Conservation (phyloP, 495 filamentous ascomycete species). For the Penicillium robsamsonii region DNA sequence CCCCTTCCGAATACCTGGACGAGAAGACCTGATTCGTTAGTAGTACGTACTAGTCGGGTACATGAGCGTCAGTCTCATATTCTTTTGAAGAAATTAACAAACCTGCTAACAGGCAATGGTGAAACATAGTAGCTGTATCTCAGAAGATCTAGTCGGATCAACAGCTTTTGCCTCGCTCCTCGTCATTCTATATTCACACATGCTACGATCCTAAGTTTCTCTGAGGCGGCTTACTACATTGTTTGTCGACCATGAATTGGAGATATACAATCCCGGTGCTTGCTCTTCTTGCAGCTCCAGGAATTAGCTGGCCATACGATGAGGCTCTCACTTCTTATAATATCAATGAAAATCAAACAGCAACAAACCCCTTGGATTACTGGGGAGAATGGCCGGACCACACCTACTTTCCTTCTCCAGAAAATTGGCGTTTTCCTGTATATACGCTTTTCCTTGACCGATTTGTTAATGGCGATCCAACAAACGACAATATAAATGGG, state of each 20-base stretch:
- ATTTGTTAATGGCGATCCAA: slow-evolving; percentile 70
- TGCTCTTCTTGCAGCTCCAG: slow-evolving; percentile 29
- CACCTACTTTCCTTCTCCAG: slow-evolving; percentile 56
- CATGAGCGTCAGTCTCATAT: background rate
- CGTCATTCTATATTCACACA: slow-evolving; percentile 6
- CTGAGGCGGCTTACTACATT: slow-evolving; percentile 4
- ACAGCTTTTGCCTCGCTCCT: background rate
- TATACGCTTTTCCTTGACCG: slow-evolving; percentile 71
- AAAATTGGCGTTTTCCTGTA: slow-evolving; percentile 70
- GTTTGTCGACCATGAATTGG: slow-evolving; percentile 37
- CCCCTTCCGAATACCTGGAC: background rate
- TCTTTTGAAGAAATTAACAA: background rate
- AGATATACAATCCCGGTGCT: slow-evolving; percentile 25
- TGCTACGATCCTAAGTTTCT: slow-evolving; percentile 3
- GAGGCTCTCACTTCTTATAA: slow-evolving; percentile 54
- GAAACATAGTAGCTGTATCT: background rate
- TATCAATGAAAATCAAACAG: slow-evolving; percentile 61
- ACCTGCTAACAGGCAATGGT: background rate
- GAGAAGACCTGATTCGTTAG: too few species aligned
- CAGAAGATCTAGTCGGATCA: background rate
- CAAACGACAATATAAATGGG: slow-evolving; percentile 68
- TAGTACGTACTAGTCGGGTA: background rate
- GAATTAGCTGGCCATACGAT: slow-evolving; percentile 53
- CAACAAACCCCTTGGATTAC: slow-evolving; percentile 60
- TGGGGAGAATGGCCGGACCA: slow-evolving; percentile 57